phyloP scores from a whole-genome alignment of 78 protist genomes.

The Speleostelium caveatum region DNA sequence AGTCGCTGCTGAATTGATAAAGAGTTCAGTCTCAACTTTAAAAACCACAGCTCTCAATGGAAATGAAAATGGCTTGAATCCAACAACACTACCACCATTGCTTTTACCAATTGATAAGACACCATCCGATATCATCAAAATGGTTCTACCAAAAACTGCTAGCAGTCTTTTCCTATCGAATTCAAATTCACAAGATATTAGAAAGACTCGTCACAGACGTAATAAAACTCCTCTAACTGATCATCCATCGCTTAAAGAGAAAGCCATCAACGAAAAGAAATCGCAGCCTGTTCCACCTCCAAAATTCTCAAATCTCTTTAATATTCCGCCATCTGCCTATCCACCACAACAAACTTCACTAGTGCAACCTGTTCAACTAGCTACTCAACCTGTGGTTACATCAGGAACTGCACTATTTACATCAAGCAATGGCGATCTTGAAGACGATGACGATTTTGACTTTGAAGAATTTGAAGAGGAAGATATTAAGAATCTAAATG shows the following conservation, averaged over 20 bases:
- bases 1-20: conserved; percentile 53
- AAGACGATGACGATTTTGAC: conserved; percentile 15
- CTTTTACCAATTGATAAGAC: conserved; percentile 56
- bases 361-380: not conserved
- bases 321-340: not conserved
- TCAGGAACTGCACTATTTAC: not conserved
- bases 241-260: conserved; percentile 70
- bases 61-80: too few species aligned
- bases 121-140: conserved; percentile 49
- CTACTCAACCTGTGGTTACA: not conserved
- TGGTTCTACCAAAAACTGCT: not conserved
- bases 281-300: conserved; percentile 50
- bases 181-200: not conserved
- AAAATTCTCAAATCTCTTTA: conserved; percentile 58
- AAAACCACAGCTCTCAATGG: not conserved
- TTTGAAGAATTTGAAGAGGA: conserved; percentile 66
- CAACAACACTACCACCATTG: conserved; percentile 21
- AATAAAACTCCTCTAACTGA: conserved; percentile 63
- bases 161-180: not conserved
- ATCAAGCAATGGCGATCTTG: not conserved
- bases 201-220: conserved; percentile 41
- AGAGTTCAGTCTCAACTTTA: conserved; percentile 14
- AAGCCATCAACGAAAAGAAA: conserved; percentile 52
- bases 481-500: conserved; percentile 11
- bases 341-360: conserved; percentile 13